These are phyloP conservation scores for Ascoidea asiatica DNA, from an alignment of 805 yeast species.

Conservation along the genomic window DNA sequence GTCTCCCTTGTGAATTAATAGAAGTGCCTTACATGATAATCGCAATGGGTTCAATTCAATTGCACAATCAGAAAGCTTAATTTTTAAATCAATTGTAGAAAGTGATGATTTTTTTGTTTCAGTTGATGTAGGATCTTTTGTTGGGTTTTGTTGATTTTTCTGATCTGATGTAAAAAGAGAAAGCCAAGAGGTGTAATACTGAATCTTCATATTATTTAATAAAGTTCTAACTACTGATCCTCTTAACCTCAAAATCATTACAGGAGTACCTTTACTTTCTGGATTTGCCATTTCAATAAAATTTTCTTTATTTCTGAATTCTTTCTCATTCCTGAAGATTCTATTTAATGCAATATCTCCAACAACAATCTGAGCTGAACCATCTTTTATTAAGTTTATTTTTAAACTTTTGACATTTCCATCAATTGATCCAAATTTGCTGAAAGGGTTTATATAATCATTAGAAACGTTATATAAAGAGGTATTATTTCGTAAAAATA, in stretches of 20 bases:
- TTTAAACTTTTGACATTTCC: background rate
- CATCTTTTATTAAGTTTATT: slow-evolving; percentile 4
- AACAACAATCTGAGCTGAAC: slow-evolving; percentile 3
- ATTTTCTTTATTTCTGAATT: slow-evolving; percentile 13
- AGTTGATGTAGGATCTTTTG: slow-evolving; percentile 1
- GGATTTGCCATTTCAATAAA: slow-evolving; percentile 20
- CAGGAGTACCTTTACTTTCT: slow-evolving; percentile 23
- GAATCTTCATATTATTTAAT: slow-evolving; percentile 32
- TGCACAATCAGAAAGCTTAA: slow-evolving; percentile 34
- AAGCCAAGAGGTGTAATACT: slow-evolving; percentile 53
- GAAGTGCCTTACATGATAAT: slow-evolving; percentile 35
- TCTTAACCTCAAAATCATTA: slow-evolving; percentile 24
- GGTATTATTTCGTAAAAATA: background rate
- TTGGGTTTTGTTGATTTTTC: background rate
- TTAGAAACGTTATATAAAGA: background rate
- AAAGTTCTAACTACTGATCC: slow-evolving; percentile 26
- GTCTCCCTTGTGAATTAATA: slow-evolving; percentile 41
- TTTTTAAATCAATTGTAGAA: slow-evolving; percentile 10
- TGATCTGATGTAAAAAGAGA: slow-evolving; percentile 20
- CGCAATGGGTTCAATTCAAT: slow-evolving; percentile 54
- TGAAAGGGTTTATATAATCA: background rate
- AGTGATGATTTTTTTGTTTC: slow-evolving; percentile 4
- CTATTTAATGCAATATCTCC: slow-evolving; percentile 8
- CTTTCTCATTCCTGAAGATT: slow-evolving; percentile 8
- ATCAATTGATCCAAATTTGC: slow-evolving; percentile 5